phyloP scores from a whole-genome alignment of 805 yeast genomes.

The Tetrapisispora namnaoensis region DNA sequence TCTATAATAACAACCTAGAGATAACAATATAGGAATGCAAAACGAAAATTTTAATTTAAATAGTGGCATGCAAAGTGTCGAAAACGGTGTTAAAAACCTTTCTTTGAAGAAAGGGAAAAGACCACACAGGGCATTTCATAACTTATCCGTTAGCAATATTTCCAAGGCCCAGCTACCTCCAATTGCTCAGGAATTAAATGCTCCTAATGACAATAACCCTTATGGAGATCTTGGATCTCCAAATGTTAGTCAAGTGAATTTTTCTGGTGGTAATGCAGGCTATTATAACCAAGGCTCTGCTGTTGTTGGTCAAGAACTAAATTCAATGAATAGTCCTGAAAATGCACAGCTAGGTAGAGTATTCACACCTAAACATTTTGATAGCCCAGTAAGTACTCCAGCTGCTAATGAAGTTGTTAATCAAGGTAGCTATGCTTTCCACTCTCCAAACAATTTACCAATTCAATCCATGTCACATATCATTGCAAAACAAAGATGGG shows the following conservation, averaged over 20 bases:
- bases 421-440: slow-evolving; percentile 3
- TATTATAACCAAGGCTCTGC: not conserved
- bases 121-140: slow-evolving; percentile 26
- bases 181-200: not conserved
- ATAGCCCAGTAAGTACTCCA: slow-evolving; percentile 5
- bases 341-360: not conserved
- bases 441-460: slow-evolving; percentile 3
- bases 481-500: slow-evolving; percentile 29
- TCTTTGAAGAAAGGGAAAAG: slow-evolving; percentile 18
- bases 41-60: not conserved
- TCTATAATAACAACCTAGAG: not conserved
- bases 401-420: not conserved
- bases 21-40: not conserved
- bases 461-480: slow-evolving; percentile 19
- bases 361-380: slow-evolving; percentile 11
- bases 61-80: slow-evolving; percentile 3
- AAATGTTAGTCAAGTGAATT: not conserved
- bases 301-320: not conserved
- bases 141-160: slow-evolving; percentile 6
- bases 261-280: not conserved
- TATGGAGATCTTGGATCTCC: not conserved
- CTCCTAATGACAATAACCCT: not conserved
- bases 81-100: slow-evolving; percentile 7
- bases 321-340: not conserved
- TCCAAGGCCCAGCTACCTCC: slow-evolving; percentile 1